phyloP scores from a whole-genome alignment of 192 early-diverging fungal species.

The Umbelopsis isabellina region DNA sequence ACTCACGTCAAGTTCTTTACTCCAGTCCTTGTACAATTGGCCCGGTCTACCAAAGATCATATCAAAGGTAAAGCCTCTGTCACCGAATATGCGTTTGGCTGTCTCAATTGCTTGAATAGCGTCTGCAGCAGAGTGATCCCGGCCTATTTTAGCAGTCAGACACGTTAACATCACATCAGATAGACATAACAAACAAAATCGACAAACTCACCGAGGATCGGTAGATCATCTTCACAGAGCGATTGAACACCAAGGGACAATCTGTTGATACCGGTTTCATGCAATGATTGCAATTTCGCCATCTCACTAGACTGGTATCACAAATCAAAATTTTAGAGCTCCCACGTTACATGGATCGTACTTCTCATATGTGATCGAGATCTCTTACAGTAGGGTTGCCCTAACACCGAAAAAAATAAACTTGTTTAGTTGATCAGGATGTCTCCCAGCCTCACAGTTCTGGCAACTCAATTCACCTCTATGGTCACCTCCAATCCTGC shows the following conservation, averaged over 20 bases:
- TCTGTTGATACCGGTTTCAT: slow-evolving; percentile 52
- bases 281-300: slow-evolving; percentile 35
- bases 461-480: slow-evolving; percentile 43
- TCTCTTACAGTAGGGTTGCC: slow-evolving; percentile 56
- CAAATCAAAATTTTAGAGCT: neutral
- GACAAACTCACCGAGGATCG: slow-evolving; percentile 32
- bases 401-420: slow-evolving; percentile 24
- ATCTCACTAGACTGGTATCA: slow-evolving; percentile 28
- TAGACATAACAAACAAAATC: neutral
- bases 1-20: slow-evolving; percentile 42
- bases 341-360: neutral
- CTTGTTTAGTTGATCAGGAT: neutral
- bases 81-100: slow-evolving; percentile 47
- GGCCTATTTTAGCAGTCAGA: slow-evolving; percentile 25
- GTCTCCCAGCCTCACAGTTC: neutral
- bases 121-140: slow-evolving; percentile 50
- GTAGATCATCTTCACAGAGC: slow-evolving; percentile 42
- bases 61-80: slow-evolving; percentile 50
- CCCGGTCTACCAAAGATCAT: slow-evolving; percentile 55
- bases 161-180: neutral
- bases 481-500: slow-evolving; percentile 51
- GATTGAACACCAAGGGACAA: slow-evolving; percentile 59
- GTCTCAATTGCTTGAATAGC: slow-evolving; percentile 43
- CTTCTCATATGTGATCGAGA: neutral
- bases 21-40: slow-evolving; percentile 49